Evolutionary conservation across 257 asterid genomes (phyloP).

Genomic region (Solanum pennellii): DNA sequence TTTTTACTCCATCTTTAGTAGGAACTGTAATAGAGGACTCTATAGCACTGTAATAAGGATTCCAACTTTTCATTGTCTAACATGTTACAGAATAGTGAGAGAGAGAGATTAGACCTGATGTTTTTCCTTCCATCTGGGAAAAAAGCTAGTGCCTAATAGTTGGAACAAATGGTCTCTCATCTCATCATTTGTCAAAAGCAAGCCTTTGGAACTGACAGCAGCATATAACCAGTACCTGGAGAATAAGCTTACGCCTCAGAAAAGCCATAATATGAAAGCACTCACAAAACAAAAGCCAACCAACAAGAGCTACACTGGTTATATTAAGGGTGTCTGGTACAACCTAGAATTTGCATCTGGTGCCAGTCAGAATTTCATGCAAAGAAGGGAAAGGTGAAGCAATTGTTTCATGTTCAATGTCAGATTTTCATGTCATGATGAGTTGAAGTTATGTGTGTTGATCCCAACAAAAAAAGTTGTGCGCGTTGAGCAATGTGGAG

Average conservation of each 20-base stretch:
- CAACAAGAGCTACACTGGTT: background rate
- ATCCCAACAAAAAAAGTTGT: background rate
- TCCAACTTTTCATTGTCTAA: background rate
- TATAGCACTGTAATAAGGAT: background rate
- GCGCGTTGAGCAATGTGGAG: background rate
- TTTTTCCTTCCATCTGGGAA: slow-evolving; percentile 98
- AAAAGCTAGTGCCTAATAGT: slow-evolving; percentile 70
- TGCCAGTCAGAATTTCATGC: background rate
- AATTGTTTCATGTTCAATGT: background rate
- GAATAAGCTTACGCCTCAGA: slow-evolving; percentile 2
- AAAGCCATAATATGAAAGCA: background rate
- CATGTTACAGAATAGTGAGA: background rate
- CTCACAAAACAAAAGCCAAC: background rate
- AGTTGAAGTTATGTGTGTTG: background rate
- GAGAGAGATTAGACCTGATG: slow-evolving; percentile 56
- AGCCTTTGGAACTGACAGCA: slow-evolving; percentile 77
- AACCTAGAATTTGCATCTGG: background rate
- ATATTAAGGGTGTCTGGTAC: background rate
- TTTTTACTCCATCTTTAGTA: background rate
- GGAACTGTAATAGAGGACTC: background rate
- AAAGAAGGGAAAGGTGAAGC: background rate
- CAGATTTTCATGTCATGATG: background rate
- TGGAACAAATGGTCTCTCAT: slow-evolving; percentile 97
- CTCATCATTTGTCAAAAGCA: slow-evolving; percentile 94
- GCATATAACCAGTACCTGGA: slow-evolving; percentile 96